These are phyloP conservation scores for Blastobotrys indianensis DNA, from an alignment of 1,139 yeast species.

Conservation along the genomic window DNA sequence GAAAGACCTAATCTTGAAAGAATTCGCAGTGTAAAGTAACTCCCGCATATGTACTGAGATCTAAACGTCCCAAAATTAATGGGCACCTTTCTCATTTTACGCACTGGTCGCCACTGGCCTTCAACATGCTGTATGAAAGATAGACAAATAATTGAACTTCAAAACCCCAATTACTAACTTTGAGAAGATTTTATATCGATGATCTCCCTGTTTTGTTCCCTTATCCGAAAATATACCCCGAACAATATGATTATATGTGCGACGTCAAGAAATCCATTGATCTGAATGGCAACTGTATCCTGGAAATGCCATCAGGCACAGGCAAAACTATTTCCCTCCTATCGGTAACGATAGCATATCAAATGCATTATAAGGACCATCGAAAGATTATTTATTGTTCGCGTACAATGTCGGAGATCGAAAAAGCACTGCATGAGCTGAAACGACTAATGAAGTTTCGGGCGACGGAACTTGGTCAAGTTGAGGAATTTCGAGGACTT, in stretches of 20 bases:
- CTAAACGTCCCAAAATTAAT: too few relatives aligned
- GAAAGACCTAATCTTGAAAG: constrained; percentile 17
- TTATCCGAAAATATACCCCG: constrained; percentile 96
- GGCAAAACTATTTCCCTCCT: constrained; percentile 92
- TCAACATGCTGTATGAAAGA: too few relatives aligned
- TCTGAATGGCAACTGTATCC: constrained; percentile 94
- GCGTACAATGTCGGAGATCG: constrained; percentile 99
- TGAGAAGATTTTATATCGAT: constrained; percentile 68
- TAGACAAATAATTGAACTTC: too few relatives aligned
- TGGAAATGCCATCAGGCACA: constrained; percentile 99
- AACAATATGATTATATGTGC: constrained; percentile 95
- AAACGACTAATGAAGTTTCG: constrained; percentile 83
- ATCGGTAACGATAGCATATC: constrained; percentile 90
- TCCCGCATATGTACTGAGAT: too few relatives aligned
- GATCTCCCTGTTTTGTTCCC: constrained; percentile 95
- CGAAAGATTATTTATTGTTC: constrained; percentile 93
- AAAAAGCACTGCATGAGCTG: constrained; percentile 92
- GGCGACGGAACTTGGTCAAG: constrained; percentile 71
- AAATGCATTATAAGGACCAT: constrained; percentile 91
- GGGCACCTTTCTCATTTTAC: too few relatives aligned
- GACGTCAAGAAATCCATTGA: constrained; percentile 90
- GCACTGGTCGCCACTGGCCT: too few relatives aligned
- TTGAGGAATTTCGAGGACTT: constrained; percentile 79
- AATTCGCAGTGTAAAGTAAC: constrained; percentile 5
- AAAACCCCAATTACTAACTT: too few relatives aligned